phyloP scores from a whole-genome alignment of 345 rosid genomes.

The Brassica juncea region DNA sequence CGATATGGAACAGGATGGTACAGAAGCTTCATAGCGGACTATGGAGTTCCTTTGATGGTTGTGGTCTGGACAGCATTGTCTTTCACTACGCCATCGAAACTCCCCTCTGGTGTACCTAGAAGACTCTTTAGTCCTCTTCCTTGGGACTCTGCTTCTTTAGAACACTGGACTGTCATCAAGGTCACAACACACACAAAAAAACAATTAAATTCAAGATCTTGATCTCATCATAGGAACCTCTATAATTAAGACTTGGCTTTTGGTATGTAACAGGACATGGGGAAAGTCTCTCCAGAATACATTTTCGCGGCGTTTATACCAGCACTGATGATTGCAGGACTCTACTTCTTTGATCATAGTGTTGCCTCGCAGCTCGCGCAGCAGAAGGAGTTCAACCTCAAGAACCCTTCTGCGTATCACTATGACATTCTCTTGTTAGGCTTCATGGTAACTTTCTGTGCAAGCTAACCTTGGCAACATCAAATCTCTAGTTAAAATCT shows the following conservation, averaged over 20 bases:
- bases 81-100: slow-evolving; percentile 46
- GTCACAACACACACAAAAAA: slow-evolving; percentile 32
- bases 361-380: slow-evolving; percentile 86
- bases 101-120: slow-evolving; percentile 78
- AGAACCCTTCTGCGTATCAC: slow-evolving; percentile 80
- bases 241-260: neutral
- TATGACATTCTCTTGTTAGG: slow-evolving; percentile 73
- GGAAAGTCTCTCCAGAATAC: slow-evolving; percentile 57
- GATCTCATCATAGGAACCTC: neutral
- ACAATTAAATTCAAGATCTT: neutral
- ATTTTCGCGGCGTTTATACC: slow-evolving; percentile 77
- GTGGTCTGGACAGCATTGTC: slow-evolving; percentile 76
- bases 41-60: slow-evolving; percentile 89
- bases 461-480: neutral
- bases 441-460: slow-evolving; percentile 51
- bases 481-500: neutral
- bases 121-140: slow-evolving; percentile 76
- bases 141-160: slow-evolving; percentile 58
- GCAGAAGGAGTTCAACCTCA: slow-evolving; percentile 83
- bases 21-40: slow-evolving; percentile 73
- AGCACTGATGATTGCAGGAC: slow-evolving; percentile 76
- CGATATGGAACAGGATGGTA: slow-evolving; percentile 63
- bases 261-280: slow-evolving; percentile 60
- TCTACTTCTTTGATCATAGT: slow-evolving; percentile 84
- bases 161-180: slow-evolving; percentile 79